These are phyloP conservation scores for Corrigiola litoralis DNA, from an alignment of 179 eudicot genomes.

Conservation along the genomic window DNA sequence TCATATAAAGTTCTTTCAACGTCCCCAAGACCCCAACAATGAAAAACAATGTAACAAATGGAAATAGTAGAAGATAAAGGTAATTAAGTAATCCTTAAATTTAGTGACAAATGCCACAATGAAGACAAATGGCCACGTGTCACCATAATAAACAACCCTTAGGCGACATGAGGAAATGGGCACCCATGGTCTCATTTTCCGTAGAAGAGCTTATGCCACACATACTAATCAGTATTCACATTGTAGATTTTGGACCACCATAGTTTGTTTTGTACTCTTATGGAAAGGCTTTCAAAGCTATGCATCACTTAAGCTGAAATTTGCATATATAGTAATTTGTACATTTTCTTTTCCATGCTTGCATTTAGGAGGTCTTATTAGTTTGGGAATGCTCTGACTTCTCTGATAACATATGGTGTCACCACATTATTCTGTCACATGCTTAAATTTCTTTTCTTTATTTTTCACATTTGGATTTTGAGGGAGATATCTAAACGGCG, in stretches of 20 bases:
- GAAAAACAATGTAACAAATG: not conserved
- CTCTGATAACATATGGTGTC: too few relatives aligned
- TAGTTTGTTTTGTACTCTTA: too few relatives aligned
- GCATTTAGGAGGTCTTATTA: too few relatives aligned
- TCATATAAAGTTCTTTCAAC: not conserved
- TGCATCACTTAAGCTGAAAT: too few relatives aligned
- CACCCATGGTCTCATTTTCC: conserved; percentile 11
- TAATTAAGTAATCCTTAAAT: not conserved
- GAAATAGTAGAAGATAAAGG: not conserved
- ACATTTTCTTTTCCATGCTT: too few relatives aligned
- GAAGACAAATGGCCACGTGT: conserved; percentile 7
- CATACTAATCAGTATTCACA: not conserved
- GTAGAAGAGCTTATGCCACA: conserved; percentile 12
- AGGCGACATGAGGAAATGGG: conserved; percentile 12
- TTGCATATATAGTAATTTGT: too few relatives aligned
- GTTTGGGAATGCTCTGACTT: too few relatives aligned
- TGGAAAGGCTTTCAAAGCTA: too few relatives aligned
- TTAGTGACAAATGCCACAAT: not conserved
- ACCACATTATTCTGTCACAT: too few relatives aligned
- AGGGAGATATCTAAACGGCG: too few relatives aligned
- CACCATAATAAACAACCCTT: not conserved
- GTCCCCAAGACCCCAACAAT: not conserved
- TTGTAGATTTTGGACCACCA: conserved; percentile 15
- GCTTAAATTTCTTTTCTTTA: too few relatives aligned
- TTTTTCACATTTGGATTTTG: too few relatives aligned